These are phyloP conservation scores for Phragmites australis DNA, from an alignment of 176 grass and related monocot genomes.

Conservation along the genomic window DNA sequence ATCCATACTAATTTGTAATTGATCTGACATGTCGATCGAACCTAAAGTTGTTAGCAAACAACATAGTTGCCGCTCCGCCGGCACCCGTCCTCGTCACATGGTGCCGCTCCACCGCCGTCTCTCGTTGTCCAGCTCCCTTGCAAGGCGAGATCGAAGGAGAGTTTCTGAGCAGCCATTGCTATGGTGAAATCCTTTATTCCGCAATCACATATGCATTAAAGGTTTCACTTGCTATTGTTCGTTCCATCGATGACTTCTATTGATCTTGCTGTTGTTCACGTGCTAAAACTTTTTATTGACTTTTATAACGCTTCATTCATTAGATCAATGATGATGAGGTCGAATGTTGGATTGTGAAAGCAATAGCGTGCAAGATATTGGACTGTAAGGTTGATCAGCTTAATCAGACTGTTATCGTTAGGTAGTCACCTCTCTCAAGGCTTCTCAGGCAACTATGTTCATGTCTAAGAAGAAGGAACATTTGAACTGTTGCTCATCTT, in stretches of 20 bases:
- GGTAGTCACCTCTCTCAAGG: constrained; percentile 41
- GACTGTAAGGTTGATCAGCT: constrained; percentile 91
- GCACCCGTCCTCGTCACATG: too few species aligned
- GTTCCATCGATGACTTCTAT: not conserved
- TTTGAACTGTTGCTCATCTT: not conserved
- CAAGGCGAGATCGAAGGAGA: too few species aligned
- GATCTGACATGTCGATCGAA: too few species aligned
- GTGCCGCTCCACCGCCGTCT: too few species aligned
- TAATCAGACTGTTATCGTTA: constrained; percentile 76
- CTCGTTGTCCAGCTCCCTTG: too few species aligned
- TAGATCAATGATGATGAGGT: constrained; percentile 92
- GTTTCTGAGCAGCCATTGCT: constrained; percentile 59
- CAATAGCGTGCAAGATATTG: constrained; percentile 74
- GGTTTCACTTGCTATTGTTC: constrained; percentile 27
- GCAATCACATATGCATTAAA: constrained; percentile 67
- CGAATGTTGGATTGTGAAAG: constrained; percentile 94
- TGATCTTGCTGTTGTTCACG: not conserved
- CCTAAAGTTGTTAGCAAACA: too few species aligned
- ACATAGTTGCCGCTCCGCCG: too few species aligned
- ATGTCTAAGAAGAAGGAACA: not conserved
- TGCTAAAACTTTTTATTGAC: not conserved
- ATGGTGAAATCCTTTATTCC: constrained; percentile 71
- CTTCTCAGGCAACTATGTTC: not conserved
- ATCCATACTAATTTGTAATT: too few species aligned
- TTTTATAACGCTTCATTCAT: not conserved